Evolutionary conservation across 805 yeast genomes (phyloP), one percentile per base, ranked within the genome.

Genomic region (Candida sithepensis): DNA sequence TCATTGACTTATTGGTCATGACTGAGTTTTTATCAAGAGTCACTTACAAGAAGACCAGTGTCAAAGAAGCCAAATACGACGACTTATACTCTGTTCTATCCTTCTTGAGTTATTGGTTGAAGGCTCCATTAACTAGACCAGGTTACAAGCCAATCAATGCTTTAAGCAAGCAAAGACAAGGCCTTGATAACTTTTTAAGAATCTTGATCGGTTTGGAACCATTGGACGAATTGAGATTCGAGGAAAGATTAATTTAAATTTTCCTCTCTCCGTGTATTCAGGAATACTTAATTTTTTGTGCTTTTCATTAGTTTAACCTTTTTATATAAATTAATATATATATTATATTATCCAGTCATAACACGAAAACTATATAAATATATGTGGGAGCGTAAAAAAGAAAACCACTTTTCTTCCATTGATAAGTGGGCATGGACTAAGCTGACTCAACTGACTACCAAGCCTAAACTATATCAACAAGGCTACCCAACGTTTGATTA

Each of bases 91-190:
- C 96, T 21, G 91, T 92, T 43, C 75, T 92, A 65, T 81, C 95
- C 16, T 86, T 90, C 67, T 77, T 91, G 68, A 81, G 91, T 63
- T 91, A 91, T 73, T 91, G 97, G 97, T 82, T 92, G 65, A 91
- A 91, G 76, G 97, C 97, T 2, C 98, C 98, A 55, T 79, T 91
- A 59, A 84, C 96, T 43, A 87, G 92, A 71, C 88, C 89, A 43
- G 97, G 97, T 4, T 87, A 76, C 71, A 85, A 88, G 65, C 84
- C 96, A 28, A 88, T 91, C 61, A 91, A 91, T 63, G 96, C 97
- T 23, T 78, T 91, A 66, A 92, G 89, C 80, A 92, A 91, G 72
- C 98, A 92, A 75, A 85, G 96, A 65, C 78, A 84, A 59, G 97
- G 95, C 44, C 73, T 91, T 56, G 98, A 91, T 73, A 92, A 90